Evolutionary conservation across 345 rosid genomes (phyloP).

Genomic region (Corymbia maculata): DNA sequence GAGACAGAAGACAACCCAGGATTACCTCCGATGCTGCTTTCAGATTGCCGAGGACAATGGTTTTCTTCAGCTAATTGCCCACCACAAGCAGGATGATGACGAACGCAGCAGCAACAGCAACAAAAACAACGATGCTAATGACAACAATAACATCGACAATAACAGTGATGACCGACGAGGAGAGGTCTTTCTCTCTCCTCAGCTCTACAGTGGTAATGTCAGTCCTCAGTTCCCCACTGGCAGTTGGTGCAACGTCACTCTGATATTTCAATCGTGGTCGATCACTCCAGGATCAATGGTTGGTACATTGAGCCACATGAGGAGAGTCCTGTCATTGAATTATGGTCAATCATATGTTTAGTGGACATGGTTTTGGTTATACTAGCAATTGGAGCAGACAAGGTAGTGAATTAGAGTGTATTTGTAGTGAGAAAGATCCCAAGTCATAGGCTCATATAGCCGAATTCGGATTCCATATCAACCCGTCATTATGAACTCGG

Average conservation of each 20-base stretch:
- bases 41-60: conserved; percentile 49
- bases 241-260: background rate
- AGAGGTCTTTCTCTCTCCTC: conserved; percentile 3
- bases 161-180: background rate
- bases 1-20: conserved; percentile 42
- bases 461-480: no score
- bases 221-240: conserved; percentile 2
- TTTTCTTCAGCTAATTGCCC: conserved; percentile 25
- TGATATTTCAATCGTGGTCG: conserved; percentile 3
- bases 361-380: background rate
- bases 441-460: no score
- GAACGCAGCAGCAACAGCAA: background rate
- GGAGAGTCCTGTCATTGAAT: conserved; percentile 4
- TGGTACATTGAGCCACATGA: conserved; percentile 39
- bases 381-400: background rate
- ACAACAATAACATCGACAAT: background rate
- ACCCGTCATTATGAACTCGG: background rate
- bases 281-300: conserved; percentile 33
- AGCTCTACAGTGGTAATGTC: background rate
- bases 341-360: background rate
- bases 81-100: background rate
- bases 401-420: background rate
- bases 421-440: no score
- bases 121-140: background rate
- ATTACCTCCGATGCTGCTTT: conserved; percentile 40